Conservation (phyloP, 164 flowering plant genomes). For the Amborella trichopoda region DNA sequence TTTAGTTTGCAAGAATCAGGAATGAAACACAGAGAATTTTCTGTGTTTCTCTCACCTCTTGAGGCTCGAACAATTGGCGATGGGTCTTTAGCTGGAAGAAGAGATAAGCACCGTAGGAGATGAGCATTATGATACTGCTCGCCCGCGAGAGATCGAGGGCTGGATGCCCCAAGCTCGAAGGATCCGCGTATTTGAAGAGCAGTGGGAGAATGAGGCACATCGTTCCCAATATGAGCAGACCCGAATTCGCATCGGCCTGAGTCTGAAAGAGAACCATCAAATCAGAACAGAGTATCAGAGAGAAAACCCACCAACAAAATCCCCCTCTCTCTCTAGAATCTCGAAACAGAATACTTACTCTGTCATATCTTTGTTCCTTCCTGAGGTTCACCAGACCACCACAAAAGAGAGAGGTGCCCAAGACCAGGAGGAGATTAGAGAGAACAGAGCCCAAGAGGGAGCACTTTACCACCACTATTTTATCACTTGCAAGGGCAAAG, state of each 20-base stretch:
- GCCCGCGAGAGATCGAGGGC: constrained; percentile 58
- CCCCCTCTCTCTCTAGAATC: background rate
- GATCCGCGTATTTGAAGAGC: constrained; percentile 33
- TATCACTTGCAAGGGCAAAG: constrained; percentile 40
- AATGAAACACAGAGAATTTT: background rate
- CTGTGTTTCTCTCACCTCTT: constrained; percentile 27
- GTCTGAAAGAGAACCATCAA: constrained; percentile 32
- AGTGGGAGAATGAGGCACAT: constrained; percentile 67
- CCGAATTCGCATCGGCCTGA: constrained; percentile 73
- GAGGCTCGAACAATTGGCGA: constrained; percentile 52
- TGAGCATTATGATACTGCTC: constrained; percentile 69
- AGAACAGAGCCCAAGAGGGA: constrained; percentile 85
- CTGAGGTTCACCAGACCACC: constrained; percentile 63
- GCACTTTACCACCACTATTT: constrained; percentile 67
- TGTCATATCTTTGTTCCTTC: constrained; percentile 57
- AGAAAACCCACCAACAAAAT: background rate
- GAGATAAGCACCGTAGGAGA: constrained; percentile 56
- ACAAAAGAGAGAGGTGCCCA: constrained; percentile 77
- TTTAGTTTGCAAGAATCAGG: background rate
- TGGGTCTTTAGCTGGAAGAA: constrained; percentile 80
- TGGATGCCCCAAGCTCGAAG: constrained; percentile 9
- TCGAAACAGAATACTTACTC: constrained; percentile 27
- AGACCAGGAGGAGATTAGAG: constrained; percentile 88
- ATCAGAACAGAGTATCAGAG: background rate
- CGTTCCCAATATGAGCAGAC: constrained; percentile 54